Conservation (phyloP, 768 basidiomycete genomes). For the Kwoniella mangroviensis region DNA sequence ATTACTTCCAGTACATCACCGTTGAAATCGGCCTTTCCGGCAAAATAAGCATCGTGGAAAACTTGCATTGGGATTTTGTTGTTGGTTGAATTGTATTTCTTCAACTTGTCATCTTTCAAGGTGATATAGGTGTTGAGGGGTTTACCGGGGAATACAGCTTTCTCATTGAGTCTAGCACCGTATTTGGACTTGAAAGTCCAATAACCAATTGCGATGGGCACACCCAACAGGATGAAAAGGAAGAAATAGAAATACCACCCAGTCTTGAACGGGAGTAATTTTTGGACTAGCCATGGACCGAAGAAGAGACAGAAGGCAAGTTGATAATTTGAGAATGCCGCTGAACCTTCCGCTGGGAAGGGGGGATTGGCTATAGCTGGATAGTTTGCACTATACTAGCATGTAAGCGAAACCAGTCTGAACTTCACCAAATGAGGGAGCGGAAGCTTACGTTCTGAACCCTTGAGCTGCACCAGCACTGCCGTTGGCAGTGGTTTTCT, state of each 20-base stretch:
- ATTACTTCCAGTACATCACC: conserved; percentile 94
- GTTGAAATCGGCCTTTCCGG: conserved; percentile 93
- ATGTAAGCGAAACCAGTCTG: too few species aligned
- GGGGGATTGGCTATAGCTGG: conserved; percentile 55
- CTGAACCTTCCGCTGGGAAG: conserved; percentile 57
- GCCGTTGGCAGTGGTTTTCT: conserved; percentile 18
- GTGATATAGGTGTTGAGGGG: conserved; percentile 88
- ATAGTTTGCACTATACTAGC: conserved; percentile 40
- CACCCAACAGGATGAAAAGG: conserved; percentile 71
- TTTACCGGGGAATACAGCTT: conserved; percentile 80
- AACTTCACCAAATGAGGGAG: background rate
- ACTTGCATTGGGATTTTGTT: conserved; percentile 97
- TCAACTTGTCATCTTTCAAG: conserved; percentile 82
- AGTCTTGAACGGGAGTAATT: conserved; percentile 77
- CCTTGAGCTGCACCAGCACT: background rate
- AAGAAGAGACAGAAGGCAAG: conserved; percentile 76
- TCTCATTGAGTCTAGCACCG: conserved; percentile 76
- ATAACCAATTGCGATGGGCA: conserved; percentile 81
- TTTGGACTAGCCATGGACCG: conserved; percentile 83
- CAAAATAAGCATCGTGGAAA: conserved; percentile 97
- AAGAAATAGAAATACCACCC: conserved; percentile 86
- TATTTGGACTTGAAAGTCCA: conserved; percentile 86
- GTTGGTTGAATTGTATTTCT: conserved; percentile 69
- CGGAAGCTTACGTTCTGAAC: conserved; percentile 16
- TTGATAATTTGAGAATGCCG: conserved; percentile 61